phyloP scores from a whole-genome alignment of 2,329 filamentous ascomycete genomes.

The Tolypocladium pustulatum region DNA sequence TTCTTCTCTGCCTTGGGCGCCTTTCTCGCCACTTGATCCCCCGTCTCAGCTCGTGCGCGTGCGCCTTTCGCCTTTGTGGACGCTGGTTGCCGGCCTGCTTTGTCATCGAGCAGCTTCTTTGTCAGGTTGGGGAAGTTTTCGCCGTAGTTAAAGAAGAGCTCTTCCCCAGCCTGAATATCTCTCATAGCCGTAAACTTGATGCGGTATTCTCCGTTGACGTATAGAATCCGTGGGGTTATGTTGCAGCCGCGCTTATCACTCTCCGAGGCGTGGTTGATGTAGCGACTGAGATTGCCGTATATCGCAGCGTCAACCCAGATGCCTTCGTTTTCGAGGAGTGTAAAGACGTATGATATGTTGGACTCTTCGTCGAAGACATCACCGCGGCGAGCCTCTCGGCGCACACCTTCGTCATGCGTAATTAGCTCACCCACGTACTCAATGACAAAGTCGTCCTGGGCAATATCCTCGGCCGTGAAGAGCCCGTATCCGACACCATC shows the following conservation, averaged over 20 bases:
- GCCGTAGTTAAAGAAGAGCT: slow-evolving; percentile 76
- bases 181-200: slow-evolving; percentile 63
- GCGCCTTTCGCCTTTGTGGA: slow-evolving; percentile 11
- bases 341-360: slow-evolving; percentile 55
- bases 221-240: slow-evolving; percentile 52
- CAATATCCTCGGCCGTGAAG: slow-evolving; percentile 58
- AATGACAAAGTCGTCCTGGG: slow-evolving; percentile 61
- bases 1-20: slow-evolving; percentile 12
- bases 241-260: slow-evolving; percentile 44
- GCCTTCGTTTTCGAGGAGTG: slow-evolving; percentile 47
- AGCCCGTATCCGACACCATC: slow-evolving; percentile 63
- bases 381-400: slow-evolving; percentile 51
- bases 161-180: slow-evolving; percentile 60
- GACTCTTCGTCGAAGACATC: slow-evolving; percentile 50
- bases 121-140: slow-evolving; percentile 54
- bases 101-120: slow-evolving; percentile 28
- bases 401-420: slow-evolving; percentile 56
- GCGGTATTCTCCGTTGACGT: slow-evolving; percentile 66
- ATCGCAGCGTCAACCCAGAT: slow-evolving; percentile 65
- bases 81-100: slow-evolving; percentile 20
- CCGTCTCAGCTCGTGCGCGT: slow-evolving; percentile 8
- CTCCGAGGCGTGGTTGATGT: slow-evolving; percentile 66
- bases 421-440: slow-evolving; percentile 77
- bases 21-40: slow-evolving; percentile 13
- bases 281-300: slow-evolving; percentile 71